A percentile compares a stretch with the other conserved stretches of the same genome.
phyloP scores from a whole-genome alignment of 2,329 filamentous ascomycete species.

The Calonectria pauciramosa region DNA sequence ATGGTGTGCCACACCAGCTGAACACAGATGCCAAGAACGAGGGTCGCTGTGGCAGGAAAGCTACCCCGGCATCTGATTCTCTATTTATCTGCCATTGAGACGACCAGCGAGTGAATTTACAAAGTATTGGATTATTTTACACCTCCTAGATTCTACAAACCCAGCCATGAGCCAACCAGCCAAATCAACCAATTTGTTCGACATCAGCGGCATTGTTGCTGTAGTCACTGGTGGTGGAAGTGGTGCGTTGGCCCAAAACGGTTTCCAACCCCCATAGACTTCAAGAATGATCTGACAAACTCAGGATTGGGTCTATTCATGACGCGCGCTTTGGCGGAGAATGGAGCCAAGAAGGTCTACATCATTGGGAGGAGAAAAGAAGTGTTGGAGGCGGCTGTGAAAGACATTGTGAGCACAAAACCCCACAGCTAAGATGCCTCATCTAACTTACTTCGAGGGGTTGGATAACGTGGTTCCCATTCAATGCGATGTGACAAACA shows the following conservation, averaged over 20 bases:
- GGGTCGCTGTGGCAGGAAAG: neutral
- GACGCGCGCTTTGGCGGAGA: slow-evolving; percentile 64
- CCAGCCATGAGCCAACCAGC: neutral
- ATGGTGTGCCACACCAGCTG: neutral
- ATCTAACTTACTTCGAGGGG: neutral
- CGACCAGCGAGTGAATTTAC: neutral
- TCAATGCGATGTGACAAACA: slow-evolving; percentile 60
- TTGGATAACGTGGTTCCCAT: slow-evolving; percentile 56
- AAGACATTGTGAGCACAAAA: slow-evolving; percentile 33
- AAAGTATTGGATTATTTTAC: neutral
- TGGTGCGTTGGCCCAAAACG: neutral
- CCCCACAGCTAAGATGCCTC: neutral
- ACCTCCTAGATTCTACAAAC: neutral
- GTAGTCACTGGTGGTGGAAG: slow-evolving; percentile 68
- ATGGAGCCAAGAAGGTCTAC: slow-evolving; percentile 67
- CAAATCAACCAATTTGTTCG: slow-evolving; percentile 55
- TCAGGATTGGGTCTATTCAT: slow-evolving; percentile 71
- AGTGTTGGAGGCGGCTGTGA: slow-evolving; percentile 61
- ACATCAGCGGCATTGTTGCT: slow-evolving; percentile 64
- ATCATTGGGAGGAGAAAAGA: slow-evolving; percentile 67
- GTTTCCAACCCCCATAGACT: no score
- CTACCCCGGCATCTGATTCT: neutral
- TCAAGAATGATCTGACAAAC: no score
- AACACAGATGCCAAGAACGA: no score
- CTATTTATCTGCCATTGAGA: neutral